A percentile compares a stretch with the other conserved stretches of the same genome.
Conservation (phyloP, 108 stramenopile genomes). For the Fistulifera solaris region DNA sequence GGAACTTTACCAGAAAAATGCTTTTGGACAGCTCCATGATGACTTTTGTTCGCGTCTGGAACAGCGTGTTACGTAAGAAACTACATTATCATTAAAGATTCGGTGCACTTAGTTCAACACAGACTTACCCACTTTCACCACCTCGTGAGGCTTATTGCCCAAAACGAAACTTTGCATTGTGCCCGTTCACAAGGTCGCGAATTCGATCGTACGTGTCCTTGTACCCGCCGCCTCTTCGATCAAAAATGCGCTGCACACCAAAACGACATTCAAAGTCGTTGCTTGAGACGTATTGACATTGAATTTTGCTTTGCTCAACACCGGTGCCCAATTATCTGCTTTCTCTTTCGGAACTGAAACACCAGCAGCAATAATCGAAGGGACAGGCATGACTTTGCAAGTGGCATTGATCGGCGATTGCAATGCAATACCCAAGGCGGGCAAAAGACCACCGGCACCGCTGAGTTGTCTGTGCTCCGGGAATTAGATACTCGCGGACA, state of each 20-base stretch:
- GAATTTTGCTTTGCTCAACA: conserved; percentile 34
- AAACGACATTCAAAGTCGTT: conserved; percentile 31
- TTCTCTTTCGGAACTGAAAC: conserved; percentile 29
- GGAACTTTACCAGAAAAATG: conserved; percentile 18
- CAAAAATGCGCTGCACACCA: conserved; percentile 29
- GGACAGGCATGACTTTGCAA: conserved; percentile 27
- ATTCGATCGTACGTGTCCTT: conserved; percentile 19
- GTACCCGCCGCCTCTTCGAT: conserved; percentile 15
- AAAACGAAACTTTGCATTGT: conserved; percentile 33
- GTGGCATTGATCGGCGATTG: conserved; percentile 4
- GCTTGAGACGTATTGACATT: conserved; percentile 29
- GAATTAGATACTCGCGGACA: conserved; percentile 32
- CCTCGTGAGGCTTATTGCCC: conserved; percentile 19
- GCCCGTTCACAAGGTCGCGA: conserved; percentile 27
- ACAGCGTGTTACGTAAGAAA: neutral
- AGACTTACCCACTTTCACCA: conserved; percentile 16
- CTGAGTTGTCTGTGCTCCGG: conserved; percentile 51
- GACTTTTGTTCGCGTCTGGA: conserved; percentile 15
- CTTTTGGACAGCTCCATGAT: conserved; percentile 34
- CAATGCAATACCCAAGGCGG: conserved; percentile 34
- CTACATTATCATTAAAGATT: neutral
- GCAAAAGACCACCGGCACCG: conserved; percentile 29
- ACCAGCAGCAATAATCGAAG: conserved; percentile 39
- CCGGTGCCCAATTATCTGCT: conserved; percentile 44
- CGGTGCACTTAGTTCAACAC: neutral